phyloP scores from a whole-genome alignment of 179 eudicot species.

The Carnegiea gigantea region DNA sequence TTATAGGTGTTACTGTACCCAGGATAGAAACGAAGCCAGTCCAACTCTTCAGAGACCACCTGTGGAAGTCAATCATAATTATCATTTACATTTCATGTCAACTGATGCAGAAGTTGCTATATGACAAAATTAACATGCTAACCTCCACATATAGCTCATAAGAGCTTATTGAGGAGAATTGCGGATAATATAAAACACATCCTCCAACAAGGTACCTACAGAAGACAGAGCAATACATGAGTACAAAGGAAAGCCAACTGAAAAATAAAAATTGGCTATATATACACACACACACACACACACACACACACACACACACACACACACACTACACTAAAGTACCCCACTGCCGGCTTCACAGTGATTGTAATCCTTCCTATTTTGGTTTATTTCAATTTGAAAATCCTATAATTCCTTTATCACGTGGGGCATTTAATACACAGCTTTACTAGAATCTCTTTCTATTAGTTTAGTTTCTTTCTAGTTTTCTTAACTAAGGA shows the following conservation, averaged over 20 bases:
- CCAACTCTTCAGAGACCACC: conserved; percentile 99
- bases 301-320: no score
- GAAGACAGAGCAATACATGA: conserved; percentile 10
- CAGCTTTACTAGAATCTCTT: neutral
- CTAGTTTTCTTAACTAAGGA: neutral
- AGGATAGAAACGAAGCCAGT: conserved; percentile 97
- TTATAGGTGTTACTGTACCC: conserved; percentile 56
- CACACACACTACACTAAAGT: neutral
- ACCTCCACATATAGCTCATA: conserved; percentile 98
- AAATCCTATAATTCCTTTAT: neutral
- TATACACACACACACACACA: no score
- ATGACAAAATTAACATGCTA: conserved; percentile 34
- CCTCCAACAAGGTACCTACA: conserved; percentile 89
- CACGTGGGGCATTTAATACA: neutral
- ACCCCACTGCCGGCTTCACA: neutral
- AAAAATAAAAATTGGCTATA: neutral
- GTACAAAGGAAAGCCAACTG: conserved; percentile 9
- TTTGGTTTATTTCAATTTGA: neutral
- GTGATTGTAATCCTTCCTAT: neutral
- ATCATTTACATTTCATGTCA: conserved; percentile 14
- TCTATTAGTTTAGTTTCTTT: neutral
- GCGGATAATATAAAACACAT: conserved; percentile 88
- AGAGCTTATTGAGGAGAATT: conserved; percentile 90
- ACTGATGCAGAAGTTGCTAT: neutral
- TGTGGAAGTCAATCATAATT: conserved; percentile 24